Evolutionary conservation across 306 rosid genomes (phyloP).

Genomic region (Clitoria ternatea): DNA sequence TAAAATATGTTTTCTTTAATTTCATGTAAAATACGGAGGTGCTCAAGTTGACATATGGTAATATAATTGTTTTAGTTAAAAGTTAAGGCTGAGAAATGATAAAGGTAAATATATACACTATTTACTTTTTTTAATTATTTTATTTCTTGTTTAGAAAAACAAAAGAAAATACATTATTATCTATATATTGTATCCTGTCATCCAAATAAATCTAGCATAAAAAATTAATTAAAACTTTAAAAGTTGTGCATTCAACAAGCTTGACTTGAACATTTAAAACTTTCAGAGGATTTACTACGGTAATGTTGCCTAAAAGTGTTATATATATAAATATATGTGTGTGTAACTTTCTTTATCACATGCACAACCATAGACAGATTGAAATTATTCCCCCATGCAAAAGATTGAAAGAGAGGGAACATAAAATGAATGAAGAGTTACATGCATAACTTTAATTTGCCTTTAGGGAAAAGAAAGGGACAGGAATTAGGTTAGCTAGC

Average conservation of each 20-base stretch:
- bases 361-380: conserved; percentile 35
- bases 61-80: too few relatives aligned
- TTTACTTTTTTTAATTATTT: too few relatives aligned
- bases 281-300: neutral
- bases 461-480: conserved; percentile 25
- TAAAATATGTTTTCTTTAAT: too few relatives aligned
- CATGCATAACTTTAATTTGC: conserved; percentile 20
- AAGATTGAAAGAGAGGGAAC: neutral
- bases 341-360: conserved; percentile 26
- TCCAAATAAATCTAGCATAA: neutral
- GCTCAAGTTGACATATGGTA: too few relatives aligned
- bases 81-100: too few relatives aligned
- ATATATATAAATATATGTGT: too few relatives aligned
- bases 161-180: too few relatives aligned
- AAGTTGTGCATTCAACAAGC: neutral
- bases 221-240: neutral
- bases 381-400: conserved; percentile 36
- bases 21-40: too few relatives aligned
- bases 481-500: neutral
- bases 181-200: too few relatives aligned
- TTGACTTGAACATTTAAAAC: neutral
- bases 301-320: conserved; percentile 14
- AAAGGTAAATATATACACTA: too few relatives aligned
- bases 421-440: conserved; percentile 11
- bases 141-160: too few relatives aligned